These are phyloP conservation scores for Warburgia ugandensis DNA, from an alignment of 164 flowering plant species.

Conservation along the genomic window DNA sequence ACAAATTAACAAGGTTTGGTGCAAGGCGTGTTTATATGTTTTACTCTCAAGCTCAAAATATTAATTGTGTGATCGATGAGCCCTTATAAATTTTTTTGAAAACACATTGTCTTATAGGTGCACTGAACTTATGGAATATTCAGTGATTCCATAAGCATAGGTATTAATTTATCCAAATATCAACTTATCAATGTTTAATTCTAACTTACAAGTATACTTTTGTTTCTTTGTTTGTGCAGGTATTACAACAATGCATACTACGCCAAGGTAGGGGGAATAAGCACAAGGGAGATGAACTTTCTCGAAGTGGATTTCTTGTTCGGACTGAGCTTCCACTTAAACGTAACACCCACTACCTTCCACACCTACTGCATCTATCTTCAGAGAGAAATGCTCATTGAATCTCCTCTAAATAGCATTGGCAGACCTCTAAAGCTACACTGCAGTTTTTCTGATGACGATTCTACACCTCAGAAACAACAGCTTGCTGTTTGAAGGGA, in stretches of 20 bases:
- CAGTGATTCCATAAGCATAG: too few relatives aligned
- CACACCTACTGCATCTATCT: conserved; percentile 65
- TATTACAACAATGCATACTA: conserved; percentile 93
- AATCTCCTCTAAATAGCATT: conserved; percentile 19
- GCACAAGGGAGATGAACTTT: conserved; percentile 77
- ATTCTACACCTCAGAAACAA: conserved; percentile 48
- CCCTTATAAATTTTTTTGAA: too few relatives aligned
- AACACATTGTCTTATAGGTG: too few relatives aligned
- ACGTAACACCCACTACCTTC: conserved; percentile 80
- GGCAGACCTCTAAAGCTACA: conserved; percentile 40
- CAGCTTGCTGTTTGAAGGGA: conserved; percentile 71
- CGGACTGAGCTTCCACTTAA: conserved; percentile 73
- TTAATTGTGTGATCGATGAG: too few relatives aligned
- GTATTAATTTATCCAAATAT: too few relatives aligned
- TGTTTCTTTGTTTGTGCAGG: conserved; percentile 34
- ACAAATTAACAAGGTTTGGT: too few relatives aligned
- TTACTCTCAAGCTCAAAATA: too few relatives aligned
- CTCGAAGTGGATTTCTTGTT: conserved; percentile 88
- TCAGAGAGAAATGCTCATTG: conserved; percentile 42
- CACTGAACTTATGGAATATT: too few relatives aligned
- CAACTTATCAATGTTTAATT: too few relatives aligned
- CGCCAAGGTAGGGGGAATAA: conserved; percentile 94
- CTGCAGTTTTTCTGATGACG: conserved; percentile 57
- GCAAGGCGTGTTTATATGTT: too few relatives aligned
- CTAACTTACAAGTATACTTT: too few relatives aligned